These are phyloP conservation scores for Erigeron canadensis DNA, from an alignment of 129 eudicot genomes.

Conservation along the genomic window DNA sequence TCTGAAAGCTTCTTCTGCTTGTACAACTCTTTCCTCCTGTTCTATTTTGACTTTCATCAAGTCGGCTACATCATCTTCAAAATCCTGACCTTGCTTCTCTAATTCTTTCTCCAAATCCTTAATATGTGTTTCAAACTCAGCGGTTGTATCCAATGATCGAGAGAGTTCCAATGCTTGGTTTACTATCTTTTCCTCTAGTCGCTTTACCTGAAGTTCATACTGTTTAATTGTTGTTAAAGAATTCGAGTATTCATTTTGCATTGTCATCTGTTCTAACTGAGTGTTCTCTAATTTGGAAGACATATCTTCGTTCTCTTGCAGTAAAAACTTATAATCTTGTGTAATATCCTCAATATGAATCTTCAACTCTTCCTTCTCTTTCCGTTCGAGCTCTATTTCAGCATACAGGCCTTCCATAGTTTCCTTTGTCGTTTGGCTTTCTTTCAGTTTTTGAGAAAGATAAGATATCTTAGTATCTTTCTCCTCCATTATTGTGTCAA, in stretches of 20 bases:
- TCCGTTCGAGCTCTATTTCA: slow-evolving; percentile 60
- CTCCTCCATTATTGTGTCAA: slow-evolving; percentile 49
- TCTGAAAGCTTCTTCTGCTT: slow-evolving; percentile 72
- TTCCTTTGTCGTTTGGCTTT: slow-evolving; percentile 23
- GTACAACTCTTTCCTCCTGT: slow-evolving; percentile 66
- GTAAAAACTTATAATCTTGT: slow-evolving; percentile 49
- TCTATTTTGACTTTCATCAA: slow-evolving; percentile 54
- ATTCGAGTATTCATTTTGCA: slow-evolving; percentile 48
- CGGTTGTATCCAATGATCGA: slow-evolving; percentile 47
- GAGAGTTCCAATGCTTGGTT: slow-evolving; percentile 54
- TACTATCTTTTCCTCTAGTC: slow-evolving; percentile 57
- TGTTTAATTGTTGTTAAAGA: slow-evolving; percentile 49
- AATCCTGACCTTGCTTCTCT: slow-evolving; percentile 63
- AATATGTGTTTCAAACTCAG: slow-evolving; percentile 58
- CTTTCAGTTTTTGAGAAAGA: slow-evolving; percentile 48
- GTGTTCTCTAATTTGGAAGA: slow-evolving; percentile 47
- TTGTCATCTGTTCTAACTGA: slow-evolving; percentile 40
- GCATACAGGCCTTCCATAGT: slow-evolving; percentile 34
- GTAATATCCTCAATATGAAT: slow-evolving; percentile 42
- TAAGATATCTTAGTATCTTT: slow-evolving; percentile 46
- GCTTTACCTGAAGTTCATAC: slow-evolving; percentile 46
- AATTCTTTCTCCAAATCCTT: slow-evolving; percentile 60
- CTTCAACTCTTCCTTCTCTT: slow-evolving; percentile 60
- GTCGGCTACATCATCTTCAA: slow-evolving; percentile 60
- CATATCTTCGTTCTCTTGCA: slow-evolving; percentile 53